These are phyloP conservation scores for Hymenoscyphus occultus DNA, from an alignment of 2,329 filamentous ascomycete species.

Conservation along the genomic window DNA sequence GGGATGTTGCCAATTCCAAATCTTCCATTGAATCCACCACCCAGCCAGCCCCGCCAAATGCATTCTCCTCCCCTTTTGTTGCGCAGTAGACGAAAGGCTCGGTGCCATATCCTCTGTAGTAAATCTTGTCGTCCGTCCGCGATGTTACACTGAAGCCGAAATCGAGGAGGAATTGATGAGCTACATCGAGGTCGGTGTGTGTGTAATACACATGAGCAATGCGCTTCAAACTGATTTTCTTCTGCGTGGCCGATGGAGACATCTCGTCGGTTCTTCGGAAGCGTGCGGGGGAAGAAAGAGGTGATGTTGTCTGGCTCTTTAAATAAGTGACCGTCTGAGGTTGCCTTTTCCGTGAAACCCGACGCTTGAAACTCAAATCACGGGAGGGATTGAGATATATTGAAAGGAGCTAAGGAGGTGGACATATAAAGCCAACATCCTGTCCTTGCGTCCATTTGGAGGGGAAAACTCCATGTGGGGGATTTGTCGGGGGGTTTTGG, in stretches of 20 bases:
- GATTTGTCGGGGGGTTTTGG: background rate
- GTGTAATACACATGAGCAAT: slow-evolving; percentile 32
- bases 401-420: background rate
- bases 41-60: slow-evolving; percentile 57
- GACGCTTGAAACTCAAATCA: background rate
- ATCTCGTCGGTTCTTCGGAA: slow-evolving; percentile 11
- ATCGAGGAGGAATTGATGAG: slow-evolving; percentile 29
- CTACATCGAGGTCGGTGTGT: slow-evolving; percentile 25
- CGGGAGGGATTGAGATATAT: background rate
- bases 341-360: background rate
- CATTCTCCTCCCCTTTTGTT: slow-evolving; percentile 44
- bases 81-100: slow-evolving; percentile 60
- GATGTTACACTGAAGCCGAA: slow-evolving; percentile 24
- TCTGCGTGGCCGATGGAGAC: slow-evolving; percentile 29
- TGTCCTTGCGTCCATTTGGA: background rate
- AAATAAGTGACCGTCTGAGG: background rate
- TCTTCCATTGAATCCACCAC: slow-evolving; percentile 56
- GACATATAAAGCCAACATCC: background rate
- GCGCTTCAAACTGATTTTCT: slow-evolving; percentile 33
- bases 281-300: background rate
- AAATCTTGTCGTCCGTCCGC: slow-evolving; percentile 43
- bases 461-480: background rate
- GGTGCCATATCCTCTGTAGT: slow-evolving; percentile 58
- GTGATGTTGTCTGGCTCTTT: background rate
- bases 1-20: slow-evolving; percentile 47